phyloP scores from a whole-genome alignment of 345 rosid species.

The Acer saccharum region DNA sequence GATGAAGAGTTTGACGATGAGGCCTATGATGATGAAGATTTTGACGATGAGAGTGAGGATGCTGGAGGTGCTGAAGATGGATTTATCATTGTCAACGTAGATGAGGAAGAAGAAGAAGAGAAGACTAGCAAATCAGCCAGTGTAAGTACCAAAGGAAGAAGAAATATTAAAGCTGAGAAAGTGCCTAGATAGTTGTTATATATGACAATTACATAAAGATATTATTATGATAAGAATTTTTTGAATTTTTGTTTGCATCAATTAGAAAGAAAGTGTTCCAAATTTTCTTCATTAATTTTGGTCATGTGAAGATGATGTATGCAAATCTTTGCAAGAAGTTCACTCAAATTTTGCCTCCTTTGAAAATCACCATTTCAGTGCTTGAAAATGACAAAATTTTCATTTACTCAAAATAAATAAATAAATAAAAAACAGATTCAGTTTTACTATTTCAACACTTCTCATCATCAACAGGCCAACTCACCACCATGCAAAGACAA shows the following conservation, averaged over 20 bases:
- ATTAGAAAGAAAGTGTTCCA: background rate
- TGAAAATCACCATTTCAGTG: background rate
- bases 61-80: constrained; percentile 31
- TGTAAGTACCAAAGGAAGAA: constrained; percentile 12
- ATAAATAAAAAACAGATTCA: background rate
- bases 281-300: background rate
- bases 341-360: background rate
- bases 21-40: constrained; percentile 38
- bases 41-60: constrained; percentile 35
- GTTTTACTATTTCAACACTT: background rate
- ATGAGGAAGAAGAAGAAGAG: constrained; percentile 27
- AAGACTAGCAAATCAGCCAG: constrained; percentile 13
- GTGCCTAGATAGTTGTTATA: constrained; percentile 15
- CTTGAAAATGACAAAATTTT: too few relatives aligned
- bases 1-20: constrained; percentile 18
- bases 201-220: background rate
- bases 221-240: background rate
- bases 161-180: constrained; percentile 23
- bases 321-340: background rate
- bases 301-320: background rate
- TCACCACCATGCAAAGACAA: constrained; percentile 13
- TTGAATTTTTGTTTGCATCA: too few relatives aligned
- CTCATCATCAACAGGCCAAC: background rate
- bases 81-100: constrained; percentile 10
- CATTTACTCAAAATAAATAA: too few relatives aligned